These are phyloP conservation scores for Alloascoidea africana DNA, from an alignment of 805 yeast species.

Conservation along the genomic window DNA sequence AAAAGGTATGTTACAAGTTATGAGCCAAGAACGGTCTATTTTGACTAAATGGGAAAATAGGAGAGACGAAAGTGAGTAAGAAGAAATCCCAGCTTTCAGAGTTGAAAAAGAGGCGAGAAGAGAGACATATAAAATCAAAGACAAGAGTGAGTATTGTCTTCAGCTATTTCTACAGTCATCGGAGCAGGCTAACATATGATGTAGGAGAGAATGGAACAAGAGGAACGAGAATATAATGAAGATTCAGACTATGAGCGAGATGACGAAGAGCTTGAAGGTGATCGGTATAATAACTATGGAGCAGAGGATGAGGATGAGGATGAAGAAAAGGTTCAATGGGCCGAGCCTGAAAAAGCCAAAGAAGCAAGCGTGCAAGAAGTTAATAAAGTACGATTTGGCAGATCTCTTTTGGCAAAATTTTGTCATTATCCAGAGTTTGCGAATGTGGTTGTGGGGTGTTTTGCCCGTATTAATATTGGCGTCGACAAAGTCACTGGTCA, in stretches of 20 bases:
- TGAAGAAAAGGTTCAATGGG: slow-evolving; percentile 19
- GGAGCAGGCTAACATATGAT: neutral
- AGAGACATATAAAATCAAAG: slow-evolving; percentile 19
- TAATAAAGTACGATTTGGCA: slow-evolving; percentile 62
- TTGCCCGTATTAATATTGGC: slow-evolving; percentile 76
- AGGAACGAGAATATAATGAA: slow-evolving; percentile 6
- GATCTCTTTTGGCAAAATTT: slow-evolving; percentile 57
- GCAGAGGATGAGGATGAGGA: slow-evolving; percentile 29
- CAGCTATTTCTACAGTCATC: slow-evolving; percentile 14
- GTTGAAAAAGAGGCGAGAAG: slow-evolving; percentile 63
- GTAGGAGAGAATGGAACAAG: slow-evolving; percentile 3
- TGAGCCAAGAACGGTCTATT: slow-evolving; percentile 22
- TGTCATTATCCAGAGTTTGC: slow-evolving; percentile 76
- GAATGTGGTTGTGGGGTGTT: slow-evolving; percentile 54
- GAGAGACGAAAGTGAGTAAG: slow-evolving; percentile 17
- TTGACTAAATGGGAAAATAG: slow-evolving; percentile 17
- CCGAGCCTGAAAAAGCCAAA: slow-evolving; percentile 11
- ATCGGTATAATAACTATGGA: too few species aligned
- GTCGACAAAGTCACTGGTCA: slow-evolving; percentile 41
- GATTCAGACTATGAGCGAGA: slow-evolving; percentile 7
- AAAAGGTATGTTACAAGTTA: neutral
- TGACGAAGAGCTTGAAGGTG: slow-evolving; percentile 13
- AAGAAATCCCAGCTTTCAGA: slow-evolving; percentile 49
- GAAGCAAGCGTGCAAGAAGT: slow-evolving; percentile 45
- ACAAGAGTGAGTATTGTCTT: slow-evolving; percentile 17